Conservation (phyloP, 169 alveolate species). For the Plasmodium blacklocki region DNA sequence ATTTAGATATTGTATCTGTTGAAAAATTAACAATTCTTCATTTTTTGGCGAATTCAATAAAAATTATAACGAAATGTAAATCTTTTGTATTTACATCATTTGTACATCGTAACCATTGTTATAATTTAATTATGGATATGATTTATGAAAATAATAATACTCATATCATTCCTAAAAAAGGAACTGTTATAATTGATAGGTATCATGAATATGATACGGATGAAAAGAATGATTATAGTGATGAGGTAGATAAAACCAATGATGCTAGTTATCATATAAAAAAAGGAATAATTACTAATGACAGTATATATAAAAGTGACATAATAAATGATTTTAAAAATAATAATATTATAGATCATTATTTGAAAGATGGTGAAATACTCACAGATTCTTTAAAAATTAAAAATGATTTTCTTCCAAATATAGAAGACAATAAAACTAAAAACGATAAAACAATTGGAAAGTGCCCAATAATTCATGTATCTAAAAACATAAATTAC, state of each 20-base stretch:
- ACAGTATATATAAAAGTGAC: not conserved
- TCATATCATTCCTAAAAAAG: conserved; percentile 24
- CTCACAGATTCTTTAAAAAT: too few species aligned
- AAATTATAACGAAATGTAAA: conserved; percentile 14
- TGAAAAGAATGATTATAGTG: not conserved
- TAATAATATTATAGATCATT: not conserved
- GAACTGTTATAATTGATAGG: conserved; percentile 2
- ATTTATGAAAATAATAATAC: conserved; percentile 4
- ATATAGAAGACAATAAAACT: too few species aligned
- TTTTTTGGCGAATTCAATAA: conserved; percentile 25
- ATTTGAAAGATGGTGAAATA: not conserved
- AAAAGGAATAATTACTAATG: not conserved
- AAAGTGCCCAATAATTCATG: too few species aligned
- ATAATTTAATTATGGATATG: conserved; percentile 31
- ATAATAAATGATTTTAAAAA: not conserved
- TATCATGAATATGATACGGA: conserved; percentile 6
- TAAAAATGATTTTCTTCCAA: too few species aligned
- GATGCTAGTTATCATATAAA: not conserved
- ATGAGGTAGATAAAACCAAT: conserved; percentile 3
- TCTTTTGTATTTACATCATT: conserved; percentile 43
- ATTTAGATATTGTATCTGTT: conserved; percentile 11
- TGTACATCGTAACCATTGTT: conserved; percentile 28
- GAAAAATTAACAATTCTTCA: conserved; percentile 11
- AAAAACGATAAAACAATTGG: too few species aligned
- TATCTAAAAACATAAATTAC: not conserved